Conservation (phyloP, 2,329 filamentous ascomycete genomes). For the Daldinia eschscholtzii region DNA sequence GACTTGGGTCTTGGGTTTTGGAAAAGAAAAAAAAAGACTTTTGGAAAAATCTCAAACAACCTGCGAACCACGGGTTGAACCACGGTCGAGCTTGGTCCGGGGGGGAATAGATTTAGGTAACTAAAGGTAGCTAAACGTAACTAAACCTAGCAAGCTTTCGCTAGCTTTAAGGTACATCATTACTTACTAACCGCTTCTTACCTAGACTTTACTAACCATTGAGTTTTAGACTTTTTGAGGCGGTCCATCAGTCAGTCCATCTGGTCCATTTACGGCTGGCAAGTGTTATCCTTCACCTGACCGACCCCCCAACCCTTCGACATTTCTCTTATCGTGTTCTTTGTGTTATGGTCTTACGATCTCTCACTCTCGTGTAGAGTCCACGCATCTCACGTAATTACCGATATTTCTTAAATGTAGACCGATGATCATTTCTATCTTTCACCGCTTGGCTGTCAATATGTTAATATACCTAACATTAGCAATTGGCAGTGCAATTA, state of each 20-base stretch:
- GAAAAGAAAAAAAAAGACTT: conserved; percentile 22
- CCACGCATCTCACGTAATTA: conserved; percentile 21
- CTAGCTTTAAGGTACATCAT: conserved; percentile 10
- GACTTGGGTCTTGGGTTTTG: not conserved
- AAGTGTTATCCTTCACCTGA: not conserved
- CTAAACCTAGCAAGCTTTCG: conserved; percentile 6
- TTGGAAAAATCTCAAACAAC: conserved; percentile 34
- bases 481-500: not conserved
- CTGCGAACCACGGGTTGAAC: conserved; percentile 29
- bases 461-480: not conserved
- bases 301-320: not conserved
- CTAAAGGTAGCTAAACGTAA: not conserved
- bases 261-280: not conserved
- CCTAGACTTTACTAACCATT: conserved; percentile 13
- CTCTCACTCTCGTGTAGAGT: conserved; percentile 14
- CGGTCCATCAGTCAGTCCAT: not conserved
- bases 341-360: conserved; percentile 19
- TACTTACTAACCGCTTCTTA: conserved; percentile 13
- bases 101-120: not conserved
- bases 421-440: conserved; percentile 24
- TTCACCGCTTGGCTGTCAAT: conserved; percentile 20
- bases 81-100: conserved; percentile 14
- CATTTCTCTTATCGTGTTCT: not conserved
- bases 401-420: conserved; percentile 14
- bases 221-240: conserved; percentile 19